A percentile compares a stretch with the other conserved stretches of the same genome.
phyloP scores from a whole-genome alignment of 2,329 filamentous ascomycete species.

The Aspergillus sp. region DNA sequence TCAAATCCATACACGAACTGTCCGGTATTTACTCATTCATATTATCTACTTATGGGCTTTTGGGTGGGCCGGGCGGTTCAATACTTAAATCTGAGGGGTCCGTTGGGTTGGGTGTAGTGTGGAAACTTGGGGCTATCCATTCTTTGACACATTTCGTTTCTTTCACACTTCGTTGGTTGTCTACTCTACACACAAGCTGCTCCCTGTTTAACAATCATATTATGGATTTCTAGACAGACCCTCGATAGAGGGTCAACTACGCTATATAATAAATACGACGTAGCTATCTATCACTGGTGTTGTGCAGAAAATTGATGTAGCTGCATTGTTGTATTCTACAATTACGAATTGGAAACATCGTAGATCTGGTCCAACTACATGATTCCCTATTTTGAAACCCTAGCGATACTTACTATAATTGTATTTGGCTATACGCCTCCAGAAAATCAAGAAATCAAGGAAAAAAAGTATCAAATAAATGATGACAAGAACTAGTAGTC shows the following conservation, averaged over 20 bases:
- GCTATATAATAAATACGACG: not conserved
- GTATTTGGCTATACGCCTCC: not conserved
- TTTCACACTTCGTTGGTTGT: not conserved
- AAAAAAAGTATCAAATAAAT: not conserved
- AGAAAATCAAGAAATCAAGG: not conserved
- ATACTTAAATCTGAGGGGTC: conserved; percentile 5
- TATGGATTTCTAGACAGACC: not conserved
- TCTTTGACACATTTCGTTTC: not conserved
- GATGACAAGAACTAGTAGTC: not conserved
- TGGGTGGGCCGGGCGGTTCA: conserved; percentile 12
- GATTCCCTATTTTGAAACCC: not conserved
- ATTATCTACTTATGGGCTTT: conserved; percentile 7
- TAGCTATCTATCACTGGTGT: not conserved
- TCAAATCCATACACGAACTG: conserved; percentile 11
- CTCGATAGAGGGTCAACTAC: not conserved
- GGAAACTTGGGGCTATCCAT: conserved; percentile 10
- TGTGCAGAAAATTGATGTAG: not conserved
- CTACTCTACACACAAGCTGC: not conserved
- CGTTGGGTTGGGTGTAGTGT: conserved; percentile 7
- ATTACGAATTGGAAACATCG: not conserved
- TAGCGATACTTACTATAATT: no score
- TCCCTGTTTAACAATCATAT: not conserved
- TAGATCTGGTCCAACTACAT: not conserved
- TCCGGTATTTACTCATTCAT: conserved; percentile 1
- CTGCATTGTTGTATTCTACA: not conserved